Evolutionary conservation across 495 filamentous ascomycete species (phyloP), one percentile per base, ranked within the genome.

Genomic region (Barbatosphaeria neglecta): DNA sequence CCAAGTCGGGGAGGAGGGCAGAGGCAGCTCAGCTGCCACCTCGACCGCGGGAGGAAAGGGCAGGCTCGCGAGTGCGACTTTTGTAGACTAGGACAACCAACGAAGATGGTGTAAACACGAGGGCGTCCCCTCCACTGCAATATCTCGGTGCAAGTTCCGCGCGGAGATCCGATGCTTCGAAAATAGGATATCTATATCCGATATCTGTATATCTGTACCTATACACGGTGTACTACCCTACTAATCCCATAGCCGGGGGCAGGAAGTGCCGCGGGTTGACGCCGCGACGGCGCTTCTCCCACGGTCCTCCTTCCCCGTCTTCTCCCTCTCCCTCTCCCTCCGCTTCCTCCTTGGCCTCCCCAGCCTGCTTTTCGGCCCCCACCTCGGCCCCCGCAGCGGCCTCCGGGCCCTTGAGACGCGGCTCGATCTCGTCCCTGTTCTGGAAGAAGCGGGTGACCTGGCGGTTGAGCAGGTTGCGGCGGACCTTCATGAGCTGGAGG

Each of bases 391-490:
- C 33, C 33, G 18, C 15, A 16, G 33, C 33, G n/a, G n/a, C n/a
- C n/a, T 31, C 10, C 25, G 22, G 7, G 28, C 41, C 18, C 25
- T 43, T 25, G 6, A 52, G 37, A 22, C 52, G 48, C 40, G 54
- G 39, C 48, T 53, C 43, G 37, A 37, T 33, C 31, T 38, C 18
- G 8, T 60, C 52, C 6, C 51, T 37, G 27, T 52, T 53, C 15
- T 33, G 27, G 18, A 50, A 45, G 40, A 59, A 57, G 18, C 62
- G 42, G 44, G 58, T 46, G n/a, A 66, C 39, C 51, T 58, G 25
- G 24, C 49, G 45, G 43, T 62, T 54, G 50, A 73, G 41, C 17
- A 56, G 37, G 40, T 50, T 57, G 2, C 62, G 58, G 22, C 52
- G 59, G 18, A 31, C 19, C 38, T 52, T 55, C 9, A 67, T 38